These are phyloP conservation scores for Phalaenopsis aphrodite DNA, from an alignment of 106 monocot species.

Conservation along the genomic window DNA sequence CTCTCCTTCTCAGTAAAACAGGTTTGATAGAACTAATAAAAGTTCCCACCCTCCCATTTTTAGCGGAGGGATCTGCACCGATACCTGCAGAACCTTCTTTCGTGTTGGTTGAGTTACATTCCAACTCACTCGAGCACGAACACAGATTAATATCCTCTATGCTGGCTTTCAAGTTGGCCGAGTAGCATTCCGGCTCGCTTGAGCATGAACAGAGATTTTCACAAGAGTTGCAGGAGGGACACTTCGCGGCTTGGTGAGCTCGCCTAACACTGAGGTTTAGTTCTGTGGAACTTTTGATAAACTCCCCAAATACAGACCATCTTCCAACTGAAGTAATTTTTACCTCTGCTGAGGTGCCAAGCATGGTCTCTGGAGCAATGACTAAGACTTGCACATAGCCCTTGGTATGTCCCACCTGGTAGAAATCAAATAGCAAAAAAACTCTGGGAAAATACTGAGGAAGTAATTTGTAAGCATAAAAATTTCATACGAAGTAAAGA, in stretches of 20 bases:
- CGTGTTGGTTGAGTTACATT: neutral
- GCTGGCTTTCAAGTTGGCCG: neutral
- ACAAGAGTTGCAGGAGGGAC: conserved; percentile 11
- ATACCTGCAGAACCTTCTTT: neutral
- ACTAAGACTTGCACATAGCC: conserved; percentile 94
- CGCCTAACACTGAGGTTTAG: neutral
- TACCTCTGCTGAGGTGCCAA: conserved; percentile 60
- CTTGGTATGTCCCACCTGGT: conserved; percentile 95
- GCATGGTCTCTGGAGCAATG: conserved; percentile 61
- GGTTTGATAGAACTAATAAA: conserved; percentile 11
- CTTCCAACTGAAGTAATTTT: conserved; percentile 79
- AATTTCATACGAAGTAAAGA: too few relatives aligned
- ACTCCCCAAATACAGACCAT: conserved; percentile 94
- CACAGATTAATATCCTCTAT: neutral
- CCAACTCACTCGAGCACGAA: conserved; percentile 31
- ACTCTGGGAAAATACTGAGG: too few relatives aligned
- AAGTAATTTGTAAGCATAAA: too few relatives aligned
- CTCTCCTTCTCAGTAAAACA: conserved; percentile 34
- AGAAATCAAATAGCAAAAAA: neutral
- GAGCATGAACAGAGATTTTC: conserved; percentile 33
- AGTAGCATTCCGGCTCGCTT: conserved; percentile 15
- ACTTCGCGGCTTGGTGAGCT: neutral
- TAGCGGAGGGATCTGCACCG: neutral
- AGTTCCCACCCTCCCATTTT: neutral
- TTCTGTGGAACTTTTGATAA: conserved; percentile 24